Base-by-base conservation (phyloP, 2,329 filamentous ascomycete species). In the Botrytis fabae region DNA sequence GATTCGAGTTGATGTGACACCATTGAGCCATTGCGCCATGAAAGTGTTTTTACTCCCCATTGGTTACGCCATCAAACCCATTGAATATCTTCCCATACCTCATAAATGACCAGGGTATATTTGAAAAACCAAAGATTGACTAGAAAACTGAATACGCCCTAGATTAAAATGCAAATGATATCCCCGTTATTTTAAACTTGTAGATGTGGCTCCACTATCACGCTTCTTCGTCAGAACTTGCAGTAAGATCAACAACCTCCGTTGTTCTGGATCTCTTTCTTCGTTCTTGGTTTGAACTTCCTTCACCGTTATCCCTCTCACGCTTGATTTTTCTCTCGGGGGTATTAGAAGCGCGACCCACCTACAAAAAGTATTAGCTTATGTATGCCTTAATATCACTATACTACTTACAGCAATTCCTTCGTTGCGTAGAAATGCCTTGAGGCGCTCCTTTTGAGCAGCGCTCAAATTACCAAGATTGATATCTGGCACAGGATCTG, bases 241-340 rank as follows among this genome's bases (percentile, higher is more conserved):
- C 46, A 42, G 60, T 48, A 16, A 72, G 63, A 38, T 72, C 64
- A 32, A 72, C 22, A 22, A 72, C 18, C 18, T n/a, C 7, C 28
- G 18, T 40, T 20, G 12, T 60, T 60, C 14, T 72, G 9, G n/a
- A 25, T 16, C 28, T 69, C 63, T 69, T 72, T 35, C 32, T 40
- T 63, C 54, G 25, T 35, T 12, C 9, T n/a, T 46, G 54, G 22
- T 42, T 32, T 32, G 46, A 32, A 38, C 25, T 46, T 5, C 12
- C 40, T 20, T 40, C 63, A 32, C n/a, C 38, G 2, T n/a, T n/a
- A 20, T 54, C 46, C 10, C 46, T 38, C 44, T 72, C 70, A 9
- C 70, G 70, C 32, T 72, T 72, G 6, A 72, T 18, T 16, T 42
- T 72, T 60, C 35, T 59, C 4, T 72, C 63, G 18, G 51, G 70